Conservation (phyloP, 2,329 filamentous ascomycete genomes). For the Bipolaris bicolor region DNA sequence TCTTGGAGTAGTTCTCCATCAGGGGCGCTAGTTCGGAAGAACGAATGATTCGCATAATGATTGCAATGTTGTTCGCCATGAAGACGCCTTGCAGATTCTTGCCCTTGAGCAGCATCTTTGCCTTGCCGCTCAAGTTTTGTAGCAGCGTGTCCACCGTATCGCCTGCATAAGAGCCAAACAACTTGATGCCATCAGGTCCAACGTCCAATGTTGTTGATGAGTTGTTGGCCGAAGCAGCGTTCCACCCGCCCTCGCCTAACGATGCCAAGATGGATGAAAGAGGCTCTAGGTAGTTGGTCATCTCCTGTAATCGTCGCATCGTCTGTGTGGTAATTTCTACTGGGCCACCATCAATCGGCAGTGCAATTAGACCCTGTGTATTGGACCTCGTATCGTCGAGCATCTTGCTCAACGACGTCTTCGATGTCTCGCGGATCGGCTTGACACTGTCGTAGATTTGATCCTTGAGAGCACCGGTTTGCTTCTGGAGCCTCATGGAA, state of each 20-base stretch:
- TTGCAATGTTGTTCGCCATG: constrained; percentile 82
- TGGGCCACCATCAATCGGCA: constrained; percentile 80
- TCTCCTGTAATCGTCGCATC: constrained; percentile 82
- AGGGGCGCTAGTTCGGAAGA: constrained; percentile 78
- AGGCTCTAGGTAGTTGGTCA: constrained; percentile 85
- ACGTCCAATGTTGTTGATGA: constrained; percentile 77
- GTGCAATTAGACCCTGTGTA: constrained; percentile 66
- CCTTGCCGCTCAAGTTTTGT: constrained; percentile 74
- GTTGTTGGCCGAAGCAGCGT: constrained; percentile 57
- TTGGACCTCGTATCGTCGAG: constrained; percentile 81
- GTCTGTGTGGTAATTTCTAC: constrained; percentile 81
- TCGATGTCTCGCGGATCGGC: constrained; percentile 89
- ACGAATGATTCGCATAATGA: constrained; percentile 83
- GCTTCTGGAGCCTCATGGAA: constrained; percentile 77
- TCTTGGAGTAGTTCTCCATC: constrained; percentile 66
- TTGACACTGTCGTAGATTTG: constrained; percentile 84
- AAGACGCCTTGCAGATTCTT: constrained; percentile 86
- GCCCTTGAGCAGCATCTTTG: constrained; percentile 70
- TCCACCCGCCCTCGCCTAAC: constrained; percentile 91
- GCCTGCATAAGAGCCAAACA: constrained; percentile 87
- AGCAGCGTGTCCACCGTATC: constrained; percentile 88
- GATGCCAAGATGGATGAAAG: constrained; percentile 91
- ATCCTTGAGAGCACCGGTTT: constrained; percentile 84
- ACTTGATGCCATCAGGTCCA: constrained; percentile 82
- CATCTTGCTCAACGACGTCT: constrained; percentile 80